Percentiles rank a stretch among this genome's conserved stretches.
phyloP scores from a whole-genome alignment of 2,329 filamentous ascomycete species.

The Aspergillus pseudotamarii region DNA sequence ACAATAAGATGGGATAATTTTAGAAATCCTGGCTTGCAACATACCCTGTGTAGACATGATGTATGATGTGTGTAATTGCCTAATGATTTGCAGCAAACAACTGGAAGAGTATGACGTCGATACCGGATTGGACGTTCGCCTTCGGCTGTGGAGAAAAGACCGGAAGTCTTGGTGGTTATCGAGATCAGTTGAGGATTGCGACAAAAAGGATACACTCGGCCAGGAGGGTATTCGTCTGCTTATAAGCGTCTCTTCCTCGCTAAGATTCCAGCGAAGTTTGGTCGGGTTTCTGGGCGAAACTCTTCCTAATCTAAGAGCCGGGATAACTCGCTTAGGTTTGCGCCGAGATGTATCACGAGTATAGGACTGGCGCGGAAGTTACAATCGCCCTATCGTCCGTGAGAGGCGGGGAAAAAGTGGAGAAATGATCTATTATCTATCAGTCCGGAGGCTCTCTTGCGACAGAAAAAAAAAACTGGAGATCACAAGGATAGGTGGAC shows the following conservation, averaged over 20 bases:
- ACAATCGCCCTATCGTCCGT: constrained; percentile 21
- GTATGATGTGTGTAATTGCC: constrained; percentile 13
- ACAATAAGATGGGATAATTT: background rate
- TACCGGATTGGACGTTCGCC: constrained; percentile 7
- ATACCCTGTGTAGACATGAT: constrained; percentile 40
- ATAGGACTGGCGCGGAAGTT: constrained; percentile 7
- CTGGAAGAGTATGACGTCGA: constrained; percentile 16
- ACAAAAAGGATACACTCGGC: background rate
- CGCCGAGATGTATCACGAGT: constrained; percentile 12
- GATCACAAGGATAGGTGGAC: constrained; percentile 1
- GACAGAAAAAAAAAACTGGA: constrained; percentile 8
- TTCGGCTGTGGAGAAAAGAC: constrained; percentile 12
- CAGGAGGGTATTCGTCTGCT: constrained; percentile 1
- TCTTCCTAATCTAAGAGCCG: constrained; percentile 9
- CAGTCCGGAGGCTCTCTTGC: constrained; percentile 12
- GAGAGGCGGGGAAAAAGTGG: constrained; percentile 36
- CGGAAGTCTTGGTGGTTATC: background rate
- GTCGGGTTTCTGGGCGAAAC: constrained; percentile 7
- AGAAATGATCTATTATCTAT: constrained; percentile 19
- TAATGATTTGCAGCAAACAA: constrained; percentile 11
- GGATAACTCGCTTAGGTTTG: constrained; percentile 7
- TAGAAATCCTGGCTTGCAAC: constrained; percentile 14
- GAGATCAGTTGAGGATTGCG: constrained; percentile 2
- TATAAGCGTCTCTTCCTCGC: constrained; percentile 13
- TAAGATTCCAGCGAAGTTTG: background rate